Evolutionary conservation across 2,329 filamentous ascomycete genomes (phyloP).

Genomic region (Colletotrichum plurivorum): DNA sequence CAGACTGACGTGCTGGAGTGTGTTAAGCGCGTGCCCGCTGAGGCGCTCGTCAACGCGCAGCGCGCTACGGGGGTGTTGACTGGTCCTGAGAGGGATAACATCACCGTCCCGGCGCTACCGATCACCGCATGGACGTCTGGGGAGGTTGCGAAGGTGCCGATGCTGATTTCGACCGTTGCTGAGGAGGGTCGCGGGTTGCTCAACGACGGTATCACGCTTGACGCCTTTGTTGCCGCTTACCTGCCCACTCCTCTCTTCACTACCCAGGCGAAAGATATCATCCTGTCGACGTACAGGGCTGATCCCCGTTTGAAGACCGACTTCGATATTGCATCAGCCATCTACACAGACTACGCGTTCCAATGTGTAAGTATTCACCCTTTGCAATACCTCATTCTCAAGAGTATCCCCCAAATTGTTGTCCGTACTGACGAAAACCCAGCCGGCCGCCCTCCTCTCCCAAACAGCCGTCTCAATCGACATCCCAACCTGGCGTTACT

Average conservation of each 20-base stretch:
- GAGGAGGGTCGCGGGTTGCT: constrained; percentile 46
- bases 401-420: too few species aligned
- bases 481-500: constrained; percentile 46
- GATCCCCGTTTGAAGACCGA: constrained; percentile 36
- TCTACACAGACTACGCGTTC: constrained; percentile 47
- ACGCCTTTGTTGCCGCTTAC: constrained; percentile 41
- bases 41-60: constrained; percentile 40
- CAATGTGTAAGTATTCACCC: constrained; percentile 48
- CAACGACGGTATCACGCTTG: constrained; percentile 42
- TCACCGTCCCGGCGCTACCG: constrained; percentile 38
- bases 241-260: constrained; percentile 27
- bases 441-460: constrained; percentile 45
- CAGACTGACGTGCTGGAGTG: constrained; percentile 5
- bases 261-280: constrained; percentile 12
- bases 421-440: too few species aligned
- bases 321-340: constrained; percentile 46
- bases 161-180: constrained; percentile 45
- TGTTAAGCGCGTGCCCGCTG: background rate
- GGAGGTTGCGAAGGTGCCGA: constrained; percentile 40
- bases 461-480: constrained; percentile 40
- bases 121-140: constrained; percentile 43
- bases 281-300: constrained; percentile 42
- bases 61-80: constrained; percentile 22
- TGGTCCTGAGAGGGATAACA: constrained; percentile 42
- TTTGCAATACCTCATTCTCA: too few species aligned